Evolutionary conservation across 164 flowering plant species (phyloP), one percentile per base, ranked within the genome.

Genomic region (grape (Vitis vinifera)): DNA sequence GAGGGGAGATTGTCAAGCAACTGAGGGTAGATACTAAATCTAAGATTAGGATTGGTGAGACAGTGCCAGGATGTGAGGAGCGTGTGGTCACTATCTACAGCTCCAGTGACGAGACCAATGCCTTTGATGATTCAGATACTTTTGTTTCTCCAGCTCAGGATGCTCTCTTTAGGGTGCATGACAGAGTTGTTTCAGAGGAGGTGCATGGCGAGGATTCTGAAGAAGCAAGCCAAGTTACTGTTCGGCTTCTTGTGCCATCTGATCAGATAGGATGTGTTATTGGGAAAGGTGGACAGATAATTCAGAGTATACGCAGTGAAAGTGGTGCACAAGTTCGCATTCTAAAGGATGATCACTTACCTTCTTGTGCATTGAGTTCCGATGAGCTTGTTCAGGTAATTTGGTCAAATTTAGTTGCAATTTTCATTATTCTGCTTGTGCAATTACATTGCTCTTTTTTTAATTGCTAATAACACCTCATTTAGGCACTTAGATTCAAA

Each of bases 191-290:
- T 71, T 88, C 90, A 44, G 98, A 82, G 29, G 85, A 82, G 4
- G 19, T 67, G 66, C 74, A 58, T 16, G 70, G 59, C 9, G 94
- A 88, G 53, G 91, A 87, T 30, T 52, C 78, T 55, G 98, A 91
- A 60, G 90, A 76, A 29, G 70, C 65, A 51, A 89, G 74, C 5
- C 89, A 90, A 62, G 84, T 91, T 68, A 88, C 88, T 37, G 89
- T 84, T 62, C 81, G 90, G 31, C 83, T 96, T 66, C 97, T 96
- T 68, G 98, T 96, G 10, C 92, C 99, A 5, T 87, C 98, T 15
- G 99, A 95, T 85, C 99, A 95, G 85, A 93, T 95, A 75, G 98
- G 99, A 19, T 90, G 97, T 75, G 64, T 96, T 59, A 88, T 93
- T 80, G 99, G 99, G 17, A 96, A 93, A 78, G 99, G 99, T 70